A percentile compares a stretch with the other conserved stretches of the same genome.
These are phyloP conservation scores for Scolecobasidium constrictum DNA, from an alignment of 2,329 filamentous ascomycete genomes.

Conservation along the genomic window DNA sequence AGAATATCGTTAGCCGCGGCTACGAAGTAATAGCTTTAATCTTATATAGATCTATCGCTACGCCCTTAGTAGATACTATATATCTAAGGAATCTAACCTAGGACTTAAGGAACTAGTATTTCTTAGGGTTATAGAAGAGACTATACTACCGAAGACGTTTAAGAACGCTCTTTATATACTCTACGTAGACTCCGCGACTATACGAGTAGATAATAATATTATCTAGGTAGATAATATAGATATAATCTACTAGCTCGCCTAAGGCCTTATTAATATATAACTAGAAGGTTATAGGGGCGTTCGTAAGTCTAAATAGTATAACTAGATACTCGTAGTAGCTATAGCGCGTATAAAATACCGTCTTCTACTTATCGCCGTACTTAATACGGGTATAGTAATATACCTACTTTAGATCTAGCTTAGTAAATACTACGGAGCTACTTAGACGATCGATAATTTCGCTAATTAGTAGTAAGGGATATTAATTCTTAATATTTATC, in stretches of 20 bases:
- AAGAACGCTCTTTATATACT: conserved; percentile 8
- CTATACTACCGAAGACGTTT: conserved; percentile 8
- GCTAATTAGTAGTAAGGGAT: conserved; percentile 21
- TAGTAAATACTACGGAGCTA: conserved; percentile 19
- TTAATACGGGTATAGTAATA: conserved; percentile 25
- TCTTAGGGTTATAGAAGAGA: conserved; percentile 13
- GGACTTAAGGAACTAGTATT: conserved; percentile 19
- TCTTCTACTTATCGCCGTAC: too few relatives aligned
- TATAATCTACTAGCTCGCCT: too few relatives aligned
- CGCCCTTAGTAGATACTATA: too few relatives aligned
- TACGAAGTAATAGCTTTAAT: conserved; percentile 15
- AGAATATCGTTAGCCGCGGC: conserved; percentile 13
- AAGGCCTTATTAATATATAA: too few relatives aligned
- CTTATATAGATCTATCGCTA: too few relatives aligned
- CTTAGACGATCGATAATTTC: conserved; percentile 19
- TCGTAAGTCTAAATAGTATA: conserved; percentile 14
- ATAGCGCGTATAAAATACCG: too few relatives aligned
- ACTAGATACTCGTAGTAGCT: too few relatives aligned
- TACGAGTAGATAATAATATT: too few relatives aligned
- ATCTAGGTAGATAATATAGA: too few relatives aligned
- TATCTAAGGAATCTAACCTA: too few relatives aligned
- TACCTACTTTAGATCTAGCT: conserved; percentile 21
- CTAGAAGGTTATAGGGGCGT: conserved; percentile 13
- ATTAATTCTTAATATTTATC: conserved; percentile 23
- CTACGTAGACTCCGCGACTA: too few relatives aligned